These are phyloP conservation scores for Vitis hybrid DNA, from an alignment of 177 flowering plant genomes.

Conservation along the genomic window DNA sequence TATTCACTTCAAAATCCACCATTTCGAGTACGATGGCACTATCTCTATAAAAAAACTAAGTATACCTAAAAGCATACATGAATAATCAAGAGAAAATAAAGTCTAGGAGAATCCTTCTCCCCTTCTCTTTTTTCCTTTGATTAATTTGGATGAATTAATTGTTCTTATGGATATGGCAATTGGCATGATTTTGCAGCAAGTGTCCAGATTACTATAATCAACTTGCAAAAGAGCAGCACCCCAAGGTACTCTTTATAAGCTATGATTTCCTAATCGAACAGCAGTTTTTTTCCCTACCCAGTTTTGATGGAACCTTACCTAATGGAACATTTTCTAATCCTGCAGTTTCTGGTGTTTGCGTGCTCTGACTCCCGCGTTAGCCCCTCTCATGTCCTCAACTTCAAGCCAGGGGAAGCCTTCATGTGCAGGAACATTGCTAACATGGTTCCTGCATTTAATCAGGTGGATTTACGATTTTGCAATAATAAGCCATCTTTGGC, in stretches of 20 bases:
- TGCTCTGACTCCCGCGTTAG: constrained; percentile 58
- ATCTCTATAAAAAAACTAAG: too few relatives aligned
- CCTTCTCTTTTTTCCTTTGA: neutral
- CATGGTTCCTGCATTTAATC: constrained; percentile 44
- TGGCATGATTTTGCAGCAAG: constrained; percentile 19
- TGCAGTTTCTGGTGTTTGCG: constrained; percentile 59
- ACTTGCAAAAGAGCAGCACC: constrained; percentile 29
- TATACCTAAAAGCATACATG: too few relatives aligned
- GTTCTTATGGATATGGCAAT: neutral
- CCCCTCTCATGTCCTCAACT: constrained; percentile 47
- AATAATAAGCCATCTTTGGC: too few relatives aligned
- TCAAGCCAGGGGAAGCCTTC: constrained; percentile 64
- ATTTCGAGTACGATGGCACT: constrained; percentile 18
- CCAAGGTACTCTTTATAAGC: constrained; percentile 21
- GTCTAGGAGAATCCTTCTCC: neutral
- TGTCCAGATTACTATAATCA: constrained; percentile 18
- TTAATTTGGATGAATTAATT: neutral
- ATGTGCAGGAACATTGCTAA: constrained; percentile 55
- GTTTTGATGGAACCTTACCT: neutral
- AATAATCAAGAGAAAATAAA: too few relatives aligned
- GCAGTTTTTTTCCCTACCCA: neutral
- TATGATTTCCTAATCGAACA: neutral
- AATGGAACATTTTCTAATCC: neutral
- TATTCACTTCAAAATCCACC: constrained; percentile 27
- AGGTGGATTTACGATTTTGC: neutral